These are phyloP conservation scores for Monosporascus sp. DNA, from an alignment of 2,329 filamentous ascomycete species.

Conservation along the genomic window DNA sequence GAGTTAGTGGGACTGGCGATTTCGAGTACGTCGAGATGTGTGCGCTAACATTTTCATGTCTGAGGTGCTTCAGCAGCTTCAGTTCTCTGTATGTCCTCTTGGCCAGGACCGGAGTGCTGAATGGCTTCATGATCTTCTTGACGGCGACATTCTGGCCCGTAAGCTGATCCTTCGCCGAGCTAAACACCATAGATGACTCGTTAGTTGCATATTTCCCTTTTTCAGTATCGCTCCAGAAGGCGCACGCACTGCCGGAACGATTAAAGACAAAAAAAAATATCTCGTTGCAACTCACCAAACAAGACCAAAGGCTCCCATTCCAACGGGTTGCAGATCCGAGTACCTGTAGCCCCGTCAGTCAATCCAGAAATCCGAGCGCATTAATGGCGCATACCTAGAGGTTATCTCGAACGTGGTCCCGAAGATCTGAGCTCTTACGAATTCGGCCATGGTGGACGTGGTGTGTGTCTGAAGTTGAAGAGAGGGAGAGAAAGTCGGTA, in stretches of 20 bases:
- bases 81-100: conserved; percentile 97
- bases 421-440: conserved; percentile 98
- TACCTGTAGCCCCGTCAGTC: conserved; percentile 56
- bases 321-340: conserved; percentile 94
- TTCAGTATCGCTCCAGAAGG: not conserved
- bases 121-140: conserved; percentile 99
- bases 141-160: conserved; percentile 95
- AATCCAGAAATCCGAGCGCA: conserved; percentile 5
- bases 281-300: conserved; percentile 67
- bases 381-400: conserved; percentile 62
- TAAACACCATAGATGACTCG: conserved; percentile 32
- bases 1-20: conserved; percentile 15
- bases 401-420: conserved; percentile 99
- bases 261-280: conserved; percentile 6
- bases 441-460: conserved; percentile 81
- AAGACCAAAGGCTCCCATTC: conserved; percentile 97
- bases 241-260: not conserved
- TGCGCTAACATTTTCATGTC: conserved; percentile 81
- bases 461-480: conserved; percentile 1
- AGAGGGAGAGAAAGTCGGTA: conserved; percentile 8
- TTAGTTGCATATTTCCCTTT: conserved; percentile 5
- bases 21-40: conserved; percentile 1
- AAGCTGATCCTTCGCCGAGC: conserved; percentile 96
- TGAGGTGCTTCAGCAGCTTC: conserved; percentile 93
- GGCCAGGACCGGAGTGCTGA: conserved; percentile 96